Base-by-base conservation (phyloP, 768 basidiomycete genomes). In the Tulasnella sp. region DNA sequence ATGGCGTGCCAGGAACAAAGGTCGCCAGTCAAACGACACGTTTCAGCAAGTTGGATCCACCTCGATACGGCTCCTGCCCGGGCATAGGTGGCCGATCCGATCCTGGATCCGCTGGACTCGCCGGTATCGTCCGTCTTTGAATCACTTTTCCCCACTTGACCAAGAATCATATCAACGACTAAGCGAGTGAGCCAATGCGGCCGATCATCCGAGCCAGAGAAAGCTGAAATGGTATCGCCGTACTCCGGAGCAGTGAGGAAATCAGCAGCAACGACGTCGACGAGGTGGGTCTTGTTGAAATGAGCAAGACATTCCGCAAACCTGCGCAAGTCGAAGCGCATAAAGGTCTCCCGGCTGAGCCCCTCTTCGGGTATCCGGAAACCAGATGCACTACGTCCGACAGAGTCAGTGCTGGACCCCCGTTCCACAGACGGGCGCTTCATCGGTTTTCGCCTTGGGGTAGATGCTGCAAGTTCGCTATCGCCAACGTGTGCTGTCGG, bases 111-210 rank as follows among this genome's bases (percentile, higher is more conserved):
- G 19, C 35, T 39, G 3, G 35, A 29, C 4, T 34, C 51, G n/a
- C 2, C 25, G 37, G 25, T 15, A 31, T 43, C 27, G 41, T 31
- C 32, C 19, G 27, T 19, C 17, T 42, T 39, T 21, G 49, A 42
- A 51, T 40, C 43, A 36, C 54, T 59, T 6, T 75, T 70, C 1
- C 75, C 73, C 63, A 84, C 83, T 0, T 75, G 73, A 23, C 78
- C 80, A 11, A 89, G 74, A 11, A 88, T 76, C 65, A 87, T 86
- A 41, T 82, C 66, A 1, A 91, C 67, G 5, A 90, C 69, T 3
- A 85, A 67, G 63, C 77, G 82, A 12, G 88, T 90, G 39, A 90
- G 70, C 86, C 87, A 91, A 65, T 91, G 84, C 1, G 86, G 84
- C 40, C 72, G 74, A 4, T 80, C 79, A 27, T 84, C 82, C 57